Evolutionary conservation across 352 stramenopile genomes (phyloP), one percentile per base, ranked within the genome.

Genomic region (Pythium brachiatum): DNA sequence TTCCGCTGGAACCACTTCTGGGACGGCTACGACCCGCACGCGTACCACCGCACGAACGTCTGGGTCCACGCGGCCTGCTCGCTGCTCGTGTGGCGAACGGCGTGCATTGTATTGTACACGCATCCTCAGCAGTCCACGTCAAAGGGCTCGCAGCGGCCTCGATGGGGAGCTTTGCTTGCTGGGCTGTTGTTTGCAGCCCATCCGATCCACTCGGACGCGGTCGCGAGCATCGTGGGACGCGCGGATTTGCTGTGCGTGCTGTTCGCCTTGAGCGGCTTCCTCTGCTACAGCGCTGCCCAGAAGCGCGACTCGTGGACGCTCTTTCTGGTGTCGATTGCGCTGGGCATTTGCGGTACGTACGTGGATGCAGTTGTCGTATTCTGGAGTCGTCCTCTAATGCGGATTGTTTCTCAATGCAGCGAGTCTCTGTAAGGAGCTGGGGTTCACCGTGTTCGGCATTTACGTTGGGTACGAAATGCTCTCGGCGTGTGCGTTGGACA

Each of bases 101-200:
- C 75, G 15, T 41, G 47, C 18, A 72, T 76, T 2, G 50, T 89
- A 13, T 72, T 82, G 23, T 8, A 34, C 27, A 43, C 60, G 11
- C 66, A 78, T 43, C 20, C 9, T 2, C 26, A 6, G 2, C 7
- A 1, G 21, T 53, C 20, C 1, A 26, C 7, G 18, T 15, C 20
- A 6, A 7, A 12, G 23, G 41, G 11, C 2, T 6, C n/a, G 15
- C n/a, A 12, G 20, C 12, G 18, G 41, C 41, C 41, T 48, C 41
- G 20, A 27, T 71, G n/a, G 54, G 62, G 26, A 25, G 13, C 60
- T 0, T 26, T 71, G 16, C 44, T 85, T 2, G 75, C 90, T 1
- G 88, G 78, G 0, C 47, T 96, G 34, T n/a, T 97, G 38, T 98
- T 98, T 61, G 87, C 88, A 4, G 86, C 97, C 21, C 91, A 98